These are phyloP conservation scores for Nectriaceae sp. DNA, from an alignment of 2,329 filamentous ascomycete species.

Conservation along the genomic window DNA sequence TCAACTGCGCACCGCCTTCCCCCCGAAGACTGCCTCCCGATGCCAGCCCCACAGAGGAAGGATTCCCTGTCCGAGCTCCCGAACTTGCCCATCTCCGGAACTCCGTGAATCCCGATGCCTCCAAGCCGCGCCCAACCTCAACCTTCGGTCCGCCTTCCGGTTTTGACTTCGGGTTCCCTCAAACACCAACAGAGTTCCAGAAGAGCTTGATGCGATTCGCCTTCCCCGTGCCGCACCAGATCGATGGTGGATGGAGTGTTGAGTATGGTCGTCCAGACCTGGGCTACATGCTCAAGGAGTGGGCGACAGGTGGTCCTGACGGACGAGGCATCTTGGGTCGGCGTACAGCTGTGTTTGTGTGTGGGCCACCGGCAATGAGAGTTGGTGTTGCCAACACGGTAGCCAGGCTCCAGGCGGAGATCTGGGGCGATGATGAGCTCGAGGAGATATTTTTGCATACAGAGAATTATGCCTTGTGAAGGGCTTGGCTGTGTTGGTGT, in stretches of 20 bases:
- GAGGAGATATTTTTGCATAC: conserved; percentile 95
- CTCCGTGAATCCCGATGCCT: conserved; percentile 37
- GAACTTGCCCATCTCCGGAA: conserved; percentile 61
- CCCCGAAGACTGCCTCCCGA: conserved; percentile 37
- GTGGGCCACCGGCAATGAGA: conserved; percentile 84
- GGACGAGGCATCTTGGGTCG: conserved; percentile 73
- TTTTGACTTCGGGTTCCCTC: conserved; percentile 82
- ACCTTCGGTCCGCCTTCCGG: conserved; percentile 61
- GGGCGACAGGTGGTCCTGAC: conserved; percentile 70
- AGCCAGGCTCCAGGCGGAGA: conserved; percentile 77
- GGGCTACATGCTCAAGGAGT: conserved; percentile 80
- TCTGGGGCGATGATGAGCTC: conserved; percentile 75
- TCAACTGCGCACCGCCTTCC: conserved; percentile 57
- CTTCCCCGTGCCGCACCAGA: conserved; percentile 69
- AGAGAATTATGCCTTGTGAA: conserved; percentile 86
- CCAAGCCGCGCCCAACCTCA: conserved; percentile 49
- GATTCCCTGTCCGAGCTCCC: conserved; percentile 44
- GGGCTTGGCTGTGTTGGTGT: conserved; percentile 1
- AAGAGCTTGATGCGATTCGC: conserved; percentile 90
- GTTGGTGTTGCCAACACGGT: conserved; percentile 86
- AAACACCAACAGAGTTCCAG: conserved; percentile 83
- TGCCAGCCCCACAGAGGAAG: conserved; percentile 20
- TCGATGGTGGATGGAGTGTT: conserved; percentile 81
- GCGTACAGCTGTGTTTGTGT: conserved; percentile 88
- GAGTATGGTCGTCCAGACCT: conserved; percentile 92